Conservation (phyloP, 2,329 filamentous ascomycete species). For the Juglanconis juglandina region DNA sequence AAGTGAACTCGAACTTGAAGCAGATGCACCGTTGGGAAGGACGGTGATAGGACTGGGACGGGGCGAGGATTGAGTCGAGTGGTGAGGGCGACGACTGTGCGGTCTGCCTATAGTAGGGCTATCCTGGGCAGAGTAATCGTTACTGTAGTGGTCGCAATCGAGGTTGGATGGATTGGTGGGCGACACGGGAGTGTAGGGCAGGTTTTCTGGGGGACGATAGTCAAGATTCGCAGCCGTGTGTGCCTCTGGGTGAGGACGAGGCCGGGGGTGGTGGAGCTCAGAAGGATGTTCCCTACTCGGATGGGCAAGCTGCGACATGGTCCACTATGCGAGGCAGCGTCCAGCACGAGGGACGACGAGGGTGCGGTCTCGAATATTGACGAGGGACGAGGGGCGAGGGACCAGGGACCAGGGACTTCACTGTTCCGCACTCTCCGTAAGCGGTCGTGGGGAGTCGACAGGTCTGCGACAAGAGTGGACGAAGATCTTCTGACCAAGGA, state of each 20-base stretch:
- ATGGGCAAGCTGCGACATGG: slow-evolving; percentile 53
- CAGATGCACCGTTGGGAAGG: slow-evolving; percentile 24
- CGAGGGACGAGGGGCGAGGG: neutral
- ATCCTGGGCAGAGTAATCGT: slow-evolving; percentile 32
- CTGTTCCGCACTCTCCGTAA: neutral
- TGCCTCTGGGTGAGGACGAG: slow-evolving; percentile 11
- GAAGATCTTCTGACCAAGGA: neutral
- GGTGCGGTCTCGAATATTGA: neutral
- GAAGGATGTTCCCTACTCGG: slow-evolving; percentile 41
- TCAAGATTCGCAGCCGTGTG: slow-evolving; percentile 11
- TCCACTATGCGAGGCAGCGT: slow-evolving; percentile 35
- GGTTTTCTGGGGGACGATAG: slow-evolving; percentile 14
- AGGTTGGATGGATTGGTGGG: slow-evolving; percentile 16
- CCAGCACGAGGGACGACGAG: slow-evolving; percentile 1
- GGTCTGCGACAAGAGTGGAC: neutral
- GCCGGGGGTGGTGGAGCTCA: slow-evolving; percentile 24
- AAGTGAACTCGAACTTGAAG: slow-evolving; percentile 12
- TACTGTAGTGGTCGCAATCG: slow-evolving; percentile 13
- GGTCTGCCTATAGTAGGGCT: slow-evolving; percentile 46
- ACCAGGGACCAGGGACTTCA: slow-evolving; percentile 1
- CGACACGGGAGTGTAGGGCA: slow-evolving; percentile 15
- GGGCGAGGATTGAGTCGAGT: slow-evolving; percentile 14
- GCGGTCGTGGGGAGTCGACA: neutral
- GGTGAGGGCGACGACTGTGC: slow-evolving; percentile 17
- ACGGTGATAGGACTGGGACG: slow-evolving; percentile 24